Percentiles rank a stretch among this genome's conserved stretches.
Evolutionary conservation across 441 rosid species (phyloP).

Genomic region (Croton laevigatus): DNA sequence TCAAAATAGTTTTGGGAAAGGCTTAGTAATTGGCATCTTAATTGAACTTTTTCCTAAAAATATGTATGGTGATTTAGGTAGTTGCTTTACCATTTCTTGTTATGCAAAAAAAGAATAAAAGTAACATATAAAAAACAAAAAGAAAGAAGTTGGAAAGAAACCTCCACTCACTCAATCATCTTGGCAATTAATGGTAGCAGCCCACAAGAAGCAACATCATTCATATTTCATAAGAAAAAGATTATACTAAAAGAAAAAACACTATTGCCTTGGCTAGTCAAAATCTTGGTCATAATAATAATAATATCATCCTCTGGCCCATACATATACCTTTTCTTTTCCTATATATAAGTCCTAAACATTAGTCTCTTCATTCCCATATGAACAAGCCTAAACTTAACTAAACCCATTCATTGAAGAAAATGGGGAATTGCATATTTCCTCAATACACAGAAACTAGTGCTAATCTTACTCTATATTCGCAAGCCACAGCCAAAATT

Average conservation of each 20-base stretch:
- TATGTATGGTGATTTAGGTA: neutral
- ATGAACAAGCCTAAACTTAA: neutral
- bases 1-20: no score
- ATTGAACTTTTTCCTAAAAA: neutral
- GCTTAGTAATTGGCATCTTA: no score
- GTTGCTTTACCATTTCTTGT: neutral
- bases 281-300: neutral
- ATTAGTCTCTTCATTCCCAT: neutral
- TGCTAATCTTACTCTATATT: neutral
- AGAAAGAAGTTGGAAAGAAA: neutral
- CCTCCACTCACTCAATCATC: neutral
- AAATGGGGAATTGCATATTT: constrained; percentile 37
- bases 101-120: neutral
- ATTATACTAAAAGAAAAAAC: neutral
- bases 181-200: neutral
- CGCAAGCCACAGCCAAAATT: constrained; percentile 22
- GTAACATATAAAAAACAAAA: neutral
- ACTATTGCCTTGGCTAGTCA: constrained; percentile 9
- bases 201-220: neutral
- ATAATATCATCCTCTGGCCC: neutral
- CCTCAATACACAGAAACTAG: constrained; percentile 4
- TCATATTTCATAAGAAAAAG: neutral
- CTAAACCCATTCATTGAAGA: neutral
- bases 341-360: constrained; percentile 22
- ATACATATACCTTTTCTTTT: constrained; percentile 14